phyloP scores from a whole-genome alignment of 148 eudicot genomes.

The Persicaria tinctoria region DNA sequence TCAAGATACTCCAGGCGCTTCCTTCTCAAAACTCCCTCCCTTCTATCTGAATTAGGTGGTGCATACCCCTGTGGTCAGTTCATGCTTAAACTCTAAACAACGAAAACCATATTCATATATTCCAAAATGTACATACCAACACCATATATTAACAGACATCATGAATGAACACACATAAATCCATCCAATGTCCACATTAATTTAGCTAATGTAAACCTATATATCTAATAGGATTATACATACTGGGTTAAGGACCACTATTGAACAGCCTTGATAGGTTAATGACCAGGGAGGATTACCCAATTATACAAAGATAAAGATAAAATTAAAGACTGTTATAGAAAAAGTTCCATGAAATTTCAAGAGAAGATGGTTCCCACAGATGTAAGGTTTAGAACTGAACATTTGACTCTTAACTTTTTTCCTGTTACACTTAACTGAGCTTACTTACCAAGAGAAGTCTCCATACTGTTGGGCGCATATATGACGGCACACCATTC shows the following conservation, averaged over 20 bases:
- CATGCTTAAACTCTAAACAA: constrained; percentile 44
- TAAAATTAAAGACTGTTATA: no score
- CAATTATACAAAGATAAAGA: no score
- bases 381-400: no score
- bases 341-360: no score
- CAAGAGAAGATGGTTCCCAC: no score
- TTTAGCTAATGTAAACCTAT: background rate
- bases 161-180: background rate
- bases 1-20: constrained; percentile 90
- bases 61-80: constrained; percentile 99
- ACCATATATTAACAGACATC: background rate
- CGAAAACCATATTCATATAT: constrained; percentile 11
- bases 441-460: constrained; percentile 74
- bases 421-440: background rate
- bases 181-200: background rate
- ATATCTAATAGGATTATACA: background rate
- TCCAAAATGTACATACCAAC: background rate
- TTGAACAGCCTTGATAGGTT: no score
- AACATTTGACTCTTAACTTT: no score
- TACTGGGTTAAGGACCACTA: no score
- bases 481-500: constrained; percentile 88
- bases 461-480: constrained; percentile 92
- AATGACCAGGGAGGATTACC: no score
- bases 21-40: constrained; percentile 96
- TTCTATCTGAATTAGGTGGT: constrained; percentile 99